Evolutionary conservation across 2,329 filamentous ascomycete species (phyloP), one percentile per base, ranked within the genome.

Genomic region (Botrytis fragariae): DNA sequence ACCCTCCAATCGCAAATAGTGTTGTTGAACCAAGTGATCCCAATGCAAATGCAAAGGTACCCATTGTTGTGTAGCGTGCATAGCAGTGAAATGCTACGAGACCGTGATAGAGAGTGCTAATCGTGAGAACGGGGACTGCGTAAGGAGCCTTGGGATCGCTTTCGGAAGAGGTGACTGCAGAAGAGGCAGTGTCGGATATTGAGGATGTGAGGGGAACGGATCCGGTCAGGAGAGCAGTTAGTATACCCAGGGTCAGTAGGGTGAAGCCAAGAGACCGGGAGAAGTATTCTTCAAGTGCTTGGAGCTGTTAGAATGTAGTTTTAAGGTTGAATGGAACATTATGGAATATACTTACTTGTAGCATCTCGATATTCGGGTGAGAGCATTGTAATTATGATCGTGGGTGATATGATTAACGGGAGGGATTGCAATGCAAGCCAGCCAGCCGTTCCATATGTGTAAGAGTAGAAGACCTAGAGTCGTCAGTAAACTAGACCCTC

Each of bases 261-360:
- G 86, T 81, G 68, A 92, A 82, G 74, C 89, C 90, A 3, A 91
- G 84, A 59, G 84, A 86, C 57, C 90, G 87, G 65, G 86, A 86
- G 79, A 92, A 87, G 83, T 92, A 92, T 73, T 87, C 82, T 81
- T 92, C 91, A 22, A 92, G 83, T 44, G 83, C 89, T 89, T 74
- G 39, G 14, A 12, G 35, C 60, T 65, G 68, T 64, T 76, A 71
- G 69, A 54, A 18, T 32, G 3, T 54, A 57, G 9, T 9, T 70
- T 73, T 74, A 37, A 8, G 74, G 74, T 35, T 37, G 35, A 72
- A 73, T 22, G 72, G 44, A 39, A 54, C 7, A 22, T 16, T 4
- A n/a, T 20, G 32, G n/a, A 5, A 44, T 16, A 16, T 32, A 64
- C 84, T 75, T 83, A 90, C 87, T 82, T 72, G 86, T 86, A 72